Base-by-base conservation (phyloP, 805 yeast genomes). In the Spathaspora hagerdaliae region DNA sequence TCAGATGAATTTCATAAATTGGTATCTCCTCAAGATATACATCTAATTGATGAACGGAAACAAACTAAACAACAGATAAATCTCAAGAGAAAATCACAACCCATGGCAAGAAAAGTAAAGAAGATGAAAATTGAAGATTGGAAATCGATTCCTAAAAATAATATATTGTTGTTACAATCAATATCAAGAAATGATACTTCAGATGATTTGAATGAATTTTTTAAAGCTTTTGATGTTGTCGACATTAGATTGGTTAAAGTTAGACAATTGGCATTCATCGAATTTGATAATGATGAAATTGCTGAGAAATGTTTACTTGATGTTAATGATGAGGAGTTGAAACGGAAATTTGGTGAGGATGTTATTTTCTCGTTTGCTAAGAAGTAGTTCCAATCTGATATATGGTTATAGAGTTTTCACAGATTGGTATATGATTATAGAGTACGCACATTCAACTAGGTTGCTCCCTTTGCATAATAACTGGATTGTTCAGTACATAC, bases 191-290 rank as follows among this genome's bases (percentile, higher is more conserved):
- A 57, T 2, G 31, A 27, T 15, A n/a, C 34, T 6, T 12, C 12
- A 7, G 35, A 38, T 10, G 2, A 2, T 10, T 57, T 71, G 3
- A 59, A 74, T 19, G 31, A 45, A 37, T 51, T 71, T 0, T 90
- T 88, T 58, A 70, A 66, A 3, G 56, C 60, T 3, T 76, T 57
- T 49, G 65, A 71, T 1, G 96, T 96, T 0, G 64, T 78, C 10
- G 87, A 83, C 51, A 69, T 83, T 1, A 78, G 95, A 43, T 64
- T 81, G 33, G 89, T 92, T 27, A 72, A 76, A 2, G 78, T 82
- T 6, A 74, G 88, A 38, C 78, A 78, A 34, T 77, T 92, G 39
- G 95, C 94, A 9, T 85, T 92, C 62, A 75, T 92, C 3, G 97
- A 92, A 55, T 92, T 83, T 59, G 80, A 76, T 24, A 66, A 69